These are phyloP conservation scores for Phytophthora colocasiae DNA, from an alignment of 352 stramenopile genomes.

Conservation along the genomic window DNA sequence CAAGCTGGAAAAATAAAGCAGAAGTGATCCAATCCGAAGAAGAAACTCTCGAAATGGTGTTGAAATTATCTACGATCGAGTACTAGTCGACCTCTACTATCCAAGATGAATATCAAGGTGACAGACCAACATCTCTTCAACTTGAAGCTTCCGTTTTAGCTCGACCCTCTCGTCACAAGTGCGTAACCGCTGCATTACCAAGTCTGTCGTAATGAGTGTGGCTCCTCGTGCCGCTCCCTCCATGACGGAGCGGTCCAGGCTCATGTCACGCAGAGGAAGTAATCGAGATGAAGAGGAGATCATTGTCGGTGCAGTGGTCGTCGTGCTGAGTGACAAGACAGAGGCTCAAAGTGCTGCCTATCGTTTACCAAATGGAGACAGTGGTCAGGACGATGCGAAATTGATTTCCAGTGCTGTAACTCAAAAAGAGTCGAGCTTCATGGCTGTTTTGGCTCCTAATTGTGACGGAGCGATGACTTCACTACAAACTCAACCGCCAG, in stretches of 20 bases:
- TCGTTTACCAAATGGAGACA: neutral
- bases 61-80: slow-evolving; percentile 38
- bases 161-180: no score
- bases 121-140: no score
- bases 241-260: slow-evolving; percentile 11
- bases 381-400: slow-evolving; percentile 12
- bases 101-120: no score
- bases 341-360: slow-evolving; percentile 19
- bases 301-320: slow-evolving; percentile 25
- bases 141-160: no score
- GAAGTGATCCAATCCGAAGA: slow-evolving; percentile 25
- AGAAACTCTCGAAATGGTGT: slow-evolving; percentile 31
- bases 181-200: no score
- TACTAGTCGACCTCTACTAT: slow-evolving; percentile 14
- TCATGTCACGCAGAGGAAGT: slow-evolving; percentile 14
- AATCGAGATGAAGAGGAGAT: slow-evolving; percentile 18
- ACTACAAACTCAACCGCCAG: slow-evolving; percentile 51
- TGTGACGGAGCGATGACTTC: slow-evolving; percentile 47
- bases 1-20: neutral
- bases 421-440: slow-evolving; percentile 39
- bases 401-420: slow-evolving; percentile 1
- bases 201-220: slow-evolving; percentile 26
- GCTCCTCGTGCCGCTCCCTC: slow-evolving; percentile 18
- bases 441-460: slow-evolving; percentile 58
- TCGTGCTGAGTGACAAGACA: slow-evolving; percentile 21